phyloP scores from a whole-genome alignment of 176 grass and related monocot genomes.

The Oryza glumipatula region DNA sequence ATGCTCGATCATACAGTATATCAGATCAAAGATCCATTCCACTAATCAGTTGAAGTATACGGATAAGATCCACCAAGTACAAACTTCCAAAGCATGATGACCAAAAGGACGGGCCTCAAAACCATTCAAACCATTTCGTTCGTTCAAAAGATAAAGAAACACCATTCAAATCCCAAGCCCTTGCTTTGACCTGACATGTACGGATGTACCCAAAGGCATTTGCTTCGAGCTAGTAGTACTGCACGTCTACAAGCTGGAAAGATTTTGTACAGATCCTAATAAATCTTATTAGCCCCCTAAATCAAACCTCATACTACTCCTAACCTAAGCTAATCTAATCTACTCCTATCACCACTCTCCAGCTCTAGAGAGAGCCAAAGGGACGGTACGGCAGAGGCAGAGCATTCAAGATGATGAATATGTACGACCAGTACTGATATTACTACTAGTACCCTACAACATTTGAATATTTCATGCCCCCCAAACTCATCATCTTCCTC shows the following conservation, averaged over 20 bases:
- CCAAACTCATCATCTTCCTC: neutral
- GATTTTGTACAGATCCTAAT: neutral
- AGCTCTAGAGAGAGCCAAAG: neutral
- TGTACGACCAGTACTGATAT: slow-evolving; percentile 25
- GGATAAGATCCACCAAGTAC: neutral
- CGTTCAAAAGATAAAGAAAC: neutral
- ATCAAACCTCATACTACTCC: neutral
- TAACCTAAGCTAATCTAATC: neutral
- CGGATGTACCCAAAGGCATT: neutral
- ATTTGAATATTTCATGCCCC: slow-evolving; percentile 28
- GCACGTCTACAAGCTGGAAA: neutral
- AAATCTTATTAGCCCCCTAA: neutral
- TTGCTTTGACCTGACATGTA: slow-evolving; percentile 13
- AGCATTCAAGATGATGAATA: slow-evolving; percentile 36
- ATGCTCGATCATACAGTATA: neutral
- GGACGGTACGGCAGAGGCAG: slow-evolving; percentile 23
- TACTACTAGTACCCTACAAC: neutral
- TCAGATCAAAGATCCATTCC: neutral
- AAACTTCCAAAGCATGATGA: neutral
- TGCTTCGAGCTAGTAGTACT: slow-evolving; percentile 7
- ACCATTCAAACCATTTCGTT: neutral
- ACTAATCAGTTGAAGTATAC: neutral
- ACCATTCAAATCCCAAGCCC: slow-evolving; percentile 5
- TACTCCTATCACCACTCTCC: neutral
- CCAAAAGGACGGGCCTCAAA: neutral